Conservation (phyloP, 2,329 filamentous ascomycete genomes). For the Teratosphaeriaceae sp. region DNA sequence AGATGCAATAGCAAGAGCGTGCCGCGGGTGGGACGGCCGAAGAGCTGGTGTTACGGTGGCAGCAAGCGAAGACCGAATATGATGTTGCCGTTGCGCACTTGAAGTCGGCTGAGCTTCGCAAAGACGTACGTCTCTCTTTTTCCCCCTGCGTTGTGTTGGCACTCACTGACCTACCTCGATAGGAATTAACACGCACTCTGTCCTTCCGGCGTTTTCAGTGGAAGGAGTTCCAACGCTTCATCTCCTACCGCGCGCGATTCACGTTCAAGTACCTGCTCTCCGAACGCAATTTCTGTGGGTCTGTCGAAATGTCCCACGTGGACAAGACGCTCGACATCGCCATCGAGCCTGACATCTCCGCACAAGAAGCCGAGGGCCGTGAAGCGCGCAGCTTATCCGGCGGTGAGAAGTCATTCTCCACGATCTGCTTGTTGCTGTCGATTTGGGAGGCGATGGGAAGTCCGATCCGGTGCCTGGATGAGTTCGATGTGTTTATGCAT, state of each 20-base stretch:
- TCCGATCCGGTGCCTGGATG: slow-evolving; percentile 87
- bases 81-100: slow-evolving; percentile 15
- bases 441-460: slow-evolving; percentile 99
- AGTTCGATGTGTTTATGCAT: slow-evolving; percentile 99
- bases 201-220: slow-evolving; percentile 66
- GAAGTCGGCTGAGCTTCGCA: background rate
- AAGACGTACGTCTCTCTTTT: background rate
- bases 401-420: slow-evolving; percentile 96
- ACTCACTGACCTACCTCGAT: slow-evolving; percentile 10
- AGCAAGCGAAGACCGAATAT: slow-evolving; percentile 26
- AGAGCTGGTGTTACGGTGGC: slow-evolving; percentile 20
- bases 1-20: slow-evolving; percentile 25
- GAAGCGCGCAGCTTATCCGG: slow-evolving; percentile 90
- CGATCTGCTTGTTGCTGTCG: slow-evolving; percentile 83
- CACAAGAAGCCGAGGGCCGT: slow-evolving; percentile 61
- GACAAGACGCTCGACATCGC: slow-evolving; percentile 69
- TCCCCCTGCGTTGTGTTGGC: background rate
- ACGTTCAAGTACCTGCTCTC: slow-evolving; percentile 85
- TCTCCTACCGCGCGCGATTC: slow-evolving; percentile 74
- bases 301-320: slow-evolving; percentile 70
- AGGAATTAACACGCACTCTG: slow-evolving; percentile 52
- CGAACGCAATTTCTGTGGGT: slow-evolving; percentile 82
- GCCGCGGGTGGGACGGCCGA: slow-evolving; percentile 25
- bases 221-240: slow-evolving; percentile 72
- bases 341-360: slow-evolving; percentile 63